These are phyloP conservation scores for Haplosporangium gracile DNA, from an alignment of 192 early-diverging fungal species.

Conservation along the genomic window DNA sequence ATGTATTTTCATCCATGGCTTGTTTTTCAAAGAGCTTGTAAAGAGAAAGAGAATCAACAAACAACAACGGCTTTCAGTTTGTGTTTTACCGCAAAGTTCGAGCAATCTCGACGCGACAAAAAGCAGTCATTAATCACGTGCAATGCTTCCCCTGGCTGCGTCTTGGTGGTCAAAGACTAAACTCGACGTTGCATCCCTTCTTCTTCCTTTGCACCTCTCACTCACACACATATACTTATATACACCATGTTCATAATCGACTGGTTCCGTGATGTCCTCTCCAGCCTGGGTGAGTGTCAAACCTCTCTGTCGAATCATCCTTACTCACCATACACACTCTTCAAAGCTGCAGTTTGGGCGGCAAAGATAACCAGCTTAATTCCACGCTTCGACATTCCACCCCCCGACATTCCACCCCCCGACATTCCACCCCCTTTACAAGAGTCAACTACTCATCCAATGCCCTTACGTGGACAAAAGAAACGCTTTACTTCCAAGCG, in stretches of 20 bases:
- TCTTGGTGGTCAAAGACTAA: neutral
- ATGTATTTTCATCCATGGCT: no score
- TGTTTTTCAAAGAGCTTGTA: no score
- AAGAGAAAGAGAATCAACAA: neutral
- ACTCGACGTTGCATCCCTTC: neutral
- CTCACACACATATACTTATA: neutral
- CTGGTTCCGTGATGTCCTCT: slow-evolving; percentile 96
- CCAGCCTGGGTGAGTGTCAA: slow-evolving; percentile 82
- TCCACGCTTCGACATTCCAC: neutral
- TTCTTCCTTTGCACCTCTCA: neutral
- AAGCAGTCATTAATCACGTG: slow-evolving; percentile 1
- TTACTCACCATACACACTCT: neutral
- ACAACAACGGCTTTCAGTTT: neutral
- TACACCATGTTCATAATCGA: slow-evolving; percentile 91
- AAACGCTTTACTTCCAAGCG: no score
- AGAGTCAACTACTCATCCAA: no score
- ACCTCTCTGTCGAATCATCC: neutral
- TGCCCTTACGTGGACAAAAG: no score
- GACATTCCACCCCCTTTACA: neutral
- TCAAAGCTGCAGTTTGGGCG: neutral
- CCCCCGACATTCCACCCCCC: neutral
- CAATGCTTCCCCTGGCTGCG: neutral
- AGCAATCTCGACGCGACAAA: neutral
- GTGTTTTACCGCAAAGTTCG: neutral
- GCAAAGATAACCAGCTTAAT: no score